phyloP scores from a whole-genome alignment of 2,329 filamentous ascomycete species.

The Exophiala oligosperma region DNA sequence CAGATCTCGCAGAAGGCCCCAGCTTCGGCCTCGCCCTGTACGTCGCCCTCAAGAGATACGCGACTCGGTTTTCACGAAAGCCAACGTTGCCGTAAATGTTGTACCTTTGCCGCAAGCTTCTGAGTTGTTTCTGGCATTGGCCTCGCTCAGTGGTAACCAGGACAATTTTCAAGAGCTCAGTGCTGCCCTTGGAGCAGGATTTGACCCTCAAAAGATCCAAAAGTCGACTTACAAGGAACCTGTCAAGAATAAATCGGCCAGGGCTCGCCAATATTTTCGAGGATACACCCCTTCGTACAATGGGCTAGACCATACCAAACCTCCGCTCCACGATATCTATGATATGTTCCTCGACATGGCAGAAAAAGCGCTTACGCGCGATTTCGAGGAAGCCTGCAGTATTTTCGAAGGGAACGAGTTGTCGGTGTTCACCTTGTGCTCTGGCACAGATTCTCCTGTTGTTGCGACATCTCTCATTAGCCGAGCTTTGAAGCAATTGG shows the following conservation, averaged over 20 bases:
- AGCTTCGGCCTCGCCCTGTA: too few relatives aligned
- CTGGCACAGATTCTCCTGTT: conserved; percentile 74
- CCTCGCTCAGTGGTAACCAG: too few relatives aligned
- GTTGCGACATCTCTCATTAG: conserved; percentile 62
- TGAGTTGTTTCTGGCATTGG: too few relatives aligned
- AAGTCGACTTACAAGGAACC: neutral
- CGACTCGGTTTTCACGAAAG: too few relatives aligned
- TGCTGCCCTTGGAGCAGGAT: too few relatives aligned
- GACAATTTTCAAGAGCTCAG: too few relatives aligned
- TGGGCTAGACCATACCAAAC: conserved; percentile 24
- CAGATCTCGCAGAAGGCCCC: too few relatives aligned
- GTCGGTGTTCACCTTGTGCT: conserved; percentile 71
- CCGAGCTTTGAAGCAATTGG: conserved; percentile 40
- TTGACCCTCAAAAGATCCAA: neutral
- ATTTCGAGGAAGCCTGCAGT: conserved; percentile 38
- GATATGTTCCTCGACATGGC: conserved; percentile 54
- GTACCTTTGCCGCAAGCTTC: too few relatives aligned
- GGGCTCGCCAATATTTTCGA: neutral
- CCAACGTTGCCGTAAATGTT: too few relatives aligned
- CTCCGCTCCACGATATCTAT: conserved; percentile 48
- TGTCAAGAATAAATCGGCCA: neutral
- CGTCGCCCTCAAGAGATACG: too few relatives aligned
- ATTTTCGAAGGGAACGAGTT: conserved; percentile 42
- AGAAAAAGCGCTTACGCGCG: conserved; percentile 24
- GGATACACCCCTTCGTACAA: neutral